Evolutionary conservation across 371 early-diverging fungal species (phyloP).

Genomic region (Actinomortierella ambigua): DNA sequence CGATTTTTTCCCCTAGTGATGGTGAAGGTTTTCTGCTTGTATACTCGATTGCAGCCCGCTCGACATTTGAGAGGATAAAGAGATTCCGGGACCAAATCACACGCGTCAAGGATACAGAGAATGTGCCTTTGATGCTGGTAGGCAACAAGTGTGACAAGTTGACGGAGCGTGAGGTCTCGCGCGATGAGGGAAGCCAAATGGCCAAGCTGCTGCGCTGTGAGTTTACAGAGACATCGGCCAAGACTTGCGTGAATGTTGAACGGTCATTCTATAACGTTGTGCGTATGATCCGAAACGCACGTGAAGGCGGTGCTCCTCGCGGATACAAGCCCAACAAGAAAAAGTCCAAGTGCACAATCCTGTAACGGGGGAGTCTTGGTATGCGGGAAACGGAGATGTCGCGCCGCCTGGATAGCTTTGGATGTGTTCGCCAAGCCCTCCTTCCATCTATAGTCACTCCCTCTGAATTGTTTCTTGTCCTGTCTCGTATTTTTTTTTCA

Average conservation of each 20-base stretch:
- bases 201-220: constrained; percentile 73
- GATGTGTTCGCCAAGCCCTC: no score
- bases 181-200: constrained; percentile 82
- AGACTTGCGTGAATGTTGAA: constrained; percentile 89
- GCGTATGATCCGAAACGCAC: constrained; percentile 61
- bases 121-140: constrained; percentile 88
- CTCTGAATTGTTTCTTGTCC: no score
- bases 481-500: constrained; percentile 1
- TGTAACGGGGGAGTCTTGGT: constrained; percentile 20
- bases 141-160: constrained; percentile 93
- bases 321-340: constrained; percentile 25
- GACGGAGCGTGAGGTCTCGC: constrained; percentile 77
- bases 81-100: constrained; percentile 83
- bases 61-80: constrained; percentile 85
- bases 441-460: no score
- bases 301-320: constrained; percentile 29
- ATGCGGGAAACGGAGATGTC: no score
- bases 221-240: constrained; percentile 91
- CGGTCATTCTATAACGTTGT: constrained; percentile 76
- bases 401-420: no score
- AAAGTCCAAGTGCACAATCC: constrained; percentile 44
- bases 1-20: constrained; percentile 52
- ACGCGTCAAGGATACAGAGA: constrained; percentile 82
- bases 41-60: constrained; percentile 87
- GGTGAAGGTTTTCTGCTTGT: constrained; percentile 92